Evolutionary conservation across 2,329 filamentous ascomycete genomes (phyloP).

Genomic region (Elsinoe perseae): DNA sequence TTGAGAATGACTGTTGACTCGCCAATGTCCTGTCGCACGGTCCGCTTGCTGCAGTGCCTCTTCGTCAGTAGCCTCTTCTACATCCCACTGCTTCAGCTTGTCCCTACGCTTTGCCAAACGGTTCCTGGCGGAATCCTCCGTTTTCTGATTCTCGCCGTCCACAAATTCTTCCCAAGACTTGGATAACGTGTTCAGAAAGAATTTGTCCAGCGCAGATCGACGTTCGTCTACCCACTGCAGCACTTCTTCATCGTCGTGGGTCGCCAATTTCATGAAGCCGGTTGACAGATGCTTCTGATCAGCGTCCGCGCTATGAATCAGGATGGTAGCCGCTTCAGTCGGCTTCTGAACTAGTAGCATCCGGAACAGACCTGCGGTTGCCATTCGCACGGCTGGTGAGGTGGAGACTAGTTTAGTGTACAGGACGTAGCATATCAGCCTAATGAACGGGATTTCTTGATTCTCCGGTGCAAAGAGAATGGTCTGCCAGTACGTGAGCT

Average conservation of each 20-base stretch:
- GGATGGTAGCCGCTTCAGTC: conserved; percentile 64
- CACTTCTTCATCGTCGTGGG: conserved; percentile 83
- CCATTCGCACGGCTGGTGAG: conserved; percentile 58
- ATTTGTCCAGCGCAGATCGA: conserved; percentile 64
- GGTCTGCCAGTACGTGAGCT: conserved; percentile 92
- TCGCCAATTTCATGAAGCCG: conserved; percentile 76
- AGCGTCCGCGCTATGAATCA: conserved; percentile 61
- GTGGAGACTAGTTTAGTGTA: conserved; percentile 79
- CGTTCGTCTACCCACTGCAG: conserved; percentile 81
- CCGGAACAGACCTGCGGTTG: conserved; percentile 80
- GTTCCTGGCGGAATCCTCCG: conserved; percentile 63
- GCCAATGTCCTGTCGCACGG: conserved; percentile 80
- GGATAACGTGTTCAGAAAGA: conserved; percentile 76
- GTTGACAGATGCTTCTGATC: conserved; percentile 64
- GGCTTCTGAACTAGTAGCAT: conserved; percentile 91
- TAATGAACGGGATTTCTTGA: conserved; percentile 71
- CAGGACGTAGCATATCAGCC: conserved; percentile 83
- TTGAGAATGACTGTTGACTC: conserved; percentile 87
- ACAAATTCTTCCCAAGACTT: conserved; percentile 87
- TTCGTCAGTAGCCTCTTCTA: conserved; percentile 59
- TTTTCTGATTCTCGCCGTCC: conserved; percentile 68
- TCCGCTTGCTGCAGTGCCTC: conserved; percentile 75
- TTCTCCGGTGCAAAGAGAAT: conserved; percentile 74
- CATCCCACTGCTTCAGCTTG: conserved; percentile 70
- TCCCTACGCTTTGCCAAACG: conserved; percentile 72